phyloP scores from a whole-genome alignment of 805 yeast genomes.

The Debaryomyces hansenii region DNA sequence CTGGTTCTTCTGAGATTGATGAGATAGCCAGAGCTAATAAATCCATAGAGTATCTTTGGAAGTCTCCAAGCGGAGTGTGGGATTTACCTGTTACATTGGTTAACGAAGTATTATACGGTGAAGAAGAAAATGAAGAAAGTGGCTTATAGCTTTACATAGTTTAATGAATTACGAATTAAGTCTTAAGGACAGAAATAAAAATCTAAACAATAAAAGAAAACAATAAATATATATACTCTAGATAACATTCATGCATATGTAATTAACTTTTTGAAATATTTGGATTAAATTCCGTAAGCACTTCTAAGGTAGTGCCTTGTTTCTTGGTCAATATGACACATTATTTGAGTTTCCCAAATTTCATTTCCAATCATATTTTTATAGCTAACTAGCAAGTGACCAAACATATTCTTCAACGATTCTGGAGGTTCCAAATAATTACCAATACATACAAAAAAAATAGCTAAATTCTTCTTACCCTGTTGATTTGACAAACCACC shows the following conservation, averaged over 20 bases:
- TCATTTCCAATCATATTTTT: conserved; percentile 47
- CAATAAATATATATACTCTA: conserved; percentile 4
- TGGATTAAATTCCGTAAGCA: conserved; percentile 17
- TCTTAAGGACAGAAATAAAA: neutral
- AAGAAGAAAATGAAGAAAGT: conserved; percentile 6
- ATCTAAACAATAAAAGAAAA: neutral
- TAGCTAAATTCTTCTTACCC: conserved; percentile 48
- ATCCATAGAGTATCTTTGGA: conserved; percentile 43
- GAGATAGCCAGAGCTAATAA: conserved; percentile 6
- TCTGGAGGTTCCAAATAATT: conserved; percentile 52
- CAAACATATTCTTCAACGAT: conserved; percentile 43
- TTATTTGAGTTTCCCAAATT: conserved; percentile 29
- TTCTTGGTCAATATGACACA: conserved; percentile 31
- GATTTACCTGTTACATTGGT: conserved; percentile 77
- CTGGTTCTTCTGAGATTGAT: conserved; percentile 5
- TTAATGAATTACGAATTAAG: neutral
- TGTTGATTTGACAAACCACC: conserved; percentile 45
- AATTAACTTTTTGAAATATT: neutral
- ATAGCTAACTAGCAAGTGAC: conserved; percentile 46
- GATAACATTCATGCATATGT: conserved; percentile 1
- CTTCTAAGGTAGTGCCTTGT: conserved; percentile 20
- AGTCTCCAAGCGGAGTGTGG: conserved; percentile 80
- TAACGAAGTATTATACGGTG: conserved; percentile 58
- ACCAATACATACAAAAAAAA: conserved; percentile 60
- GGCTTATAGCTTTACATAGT: neutral